Conservation (phyloP, 306 rosid genomes). For the Arachis stenosperma region DNA sequence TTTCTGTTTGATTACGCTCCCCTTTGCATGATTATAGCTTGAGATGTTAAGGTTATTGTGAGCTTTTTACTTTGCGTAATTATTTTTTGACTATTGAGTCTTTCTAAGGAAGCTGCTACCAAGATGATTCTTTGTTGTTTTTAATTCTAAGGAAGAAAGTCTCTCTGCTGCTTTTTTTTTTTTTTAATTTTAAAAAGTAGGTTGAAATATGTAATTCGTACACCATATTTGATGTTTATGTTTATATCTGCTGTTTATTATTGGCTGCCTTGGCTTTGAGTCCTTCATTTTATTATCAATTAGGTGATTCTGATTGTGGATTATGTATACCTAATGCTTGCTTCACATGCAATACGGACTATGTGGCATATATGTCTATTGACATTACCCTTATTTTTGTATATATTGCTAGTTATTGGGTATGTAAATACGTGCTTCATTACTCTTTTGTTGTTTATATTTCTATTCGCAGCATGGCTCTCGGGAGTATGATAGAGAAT, state of each 20-base stretch:
- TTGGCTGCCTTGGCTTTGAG: neutral
- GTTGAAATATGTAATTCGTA: neutral
- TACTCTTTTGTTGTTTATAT: constrained; percentile 6
- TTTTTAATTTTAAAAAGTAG: neutral
- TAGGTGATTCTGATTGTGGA: neutral
- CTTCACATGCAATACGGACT: neutral
- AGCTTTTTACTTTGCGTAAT: neutral
- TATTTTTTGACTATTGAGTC: neutral
- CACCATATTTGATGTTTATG: neutral
- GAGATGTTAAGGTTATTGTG: neutral
- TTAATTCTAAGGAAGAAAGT: neutral
- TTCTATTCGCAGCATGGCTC: constrained; percentile 64
- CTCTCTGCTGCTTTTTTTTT: neutral
- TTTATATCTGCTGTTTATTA: neutral
- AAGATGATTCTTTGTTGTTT: neutral
- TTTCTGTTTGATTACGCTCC: neutral
- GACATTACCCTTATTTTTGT: neutral
- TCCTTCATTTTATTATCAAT: neutral
- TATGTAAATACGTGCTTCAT: constrained; percentile 15
- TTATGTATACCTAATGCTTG: constrained; percentile 2
- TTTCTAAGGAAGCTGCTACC: neutral
- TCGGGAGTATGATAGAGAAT: constrained; percentile 82
- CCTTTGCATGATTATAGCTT: neutral
- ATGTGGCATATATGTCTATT: neutral
- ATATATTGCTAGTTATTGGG: neutral